Evolutionary conservation across 257 asterid genomes (phyloP), one percentile per base, ranked within the genome.

Genomic region (Primulina eburnea): DNA sequence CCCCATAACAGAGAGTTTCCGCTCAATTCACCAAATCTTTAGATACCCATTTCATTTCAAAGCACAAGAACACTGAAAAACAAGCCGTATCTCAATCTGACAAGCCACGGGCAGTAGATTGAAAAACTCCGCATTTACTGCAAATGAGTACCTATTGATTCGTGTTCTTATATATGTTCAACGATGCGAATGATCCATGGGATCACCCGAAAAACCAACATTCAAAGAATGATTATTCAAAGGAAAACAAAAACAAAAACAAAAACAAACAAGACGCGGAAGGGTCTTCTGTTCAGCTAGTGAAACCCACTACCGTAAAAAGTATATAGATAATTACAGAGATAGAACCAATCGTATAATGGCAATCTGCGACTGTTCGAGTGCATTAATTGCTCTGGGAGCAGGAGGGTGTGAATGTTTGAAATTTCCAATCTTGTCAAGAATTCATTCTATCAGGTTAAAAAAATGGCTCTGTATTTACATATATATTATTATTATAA

Each of bases 1-100:
- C 35, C 95, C 95, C 95, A 88, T 88, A 53, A 62, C 72, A 57
- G 33, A 69, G 33, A 35, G 1, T 52, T 47, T 64, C 65, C 57
- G 75, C 57, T 60, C 57, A 72, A 29, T 61, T 50, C 56, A 56
- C 66, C 18, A 5, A 60, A 72, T 33, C 16, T 57, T 29, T 69
- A 24, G 64, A 71, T 47, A 70, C 75, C 65, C 82, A 74, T 67
- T 71, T 60, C 72, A 68, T 17, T 20, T 37, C 7, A 18, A 18
- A 74, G 5, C 58, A 68, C 66, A 29, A 11, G 30, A 3, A n/a
- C 55, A 17, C 57, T 8, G 50, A 6, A 58, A 58, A 37, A 40
- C 21, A 40, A 66, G 7, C 17, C 65, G 40, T 60, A 34, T 52
- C 17, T 59, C 20, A 52, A 59, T 55, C 43, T 58, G 69, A 33